Evolutionary conservation across 257 asterid genomes (phyloP).

Genomic region (Rhazya stricta): DNA sequence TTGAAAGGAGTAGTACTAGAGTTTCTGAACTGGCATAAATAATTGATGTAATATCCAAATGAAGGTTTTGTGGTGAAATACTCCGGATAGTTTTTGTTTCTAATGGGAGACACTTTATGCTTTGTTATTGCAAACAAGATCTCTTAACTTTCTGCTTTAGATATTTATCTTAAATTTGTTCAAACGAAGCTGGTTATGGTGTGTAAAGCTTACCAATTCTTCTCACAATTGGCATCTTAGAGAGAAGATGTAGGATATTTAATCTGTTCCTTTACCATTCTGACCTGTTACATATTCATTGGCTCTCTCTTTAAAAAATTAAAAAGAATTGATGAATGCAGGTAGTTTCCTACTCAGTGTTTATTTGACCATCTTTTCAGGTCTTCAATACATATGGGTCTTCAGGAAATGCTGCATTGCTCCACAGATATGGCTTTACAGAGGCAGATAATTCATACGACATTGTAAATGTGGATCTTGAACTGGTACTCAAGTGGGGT

Average conservation of each 20-base stretch:
- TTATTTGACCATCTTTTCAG: constrained; percentile 33
- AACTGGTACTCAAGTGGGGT: constrained; percentile 71
- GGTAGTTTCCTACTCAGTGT: background rate
- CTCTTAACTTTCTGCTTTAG: background rate
- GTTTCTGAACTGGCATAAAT: background rate
- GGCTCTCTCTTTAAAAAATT: background rate
- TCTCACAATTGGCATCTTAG: background rate
- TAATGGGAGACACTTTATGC: background rate
- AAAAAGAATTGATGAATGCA: background rate
- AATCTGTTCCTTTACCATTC: background rate
- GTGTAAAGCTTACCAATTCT: background rate
- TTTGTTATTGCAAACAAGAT: background rate
- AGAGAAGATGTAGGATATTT: background rate
- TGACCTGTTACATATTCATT: background rate
- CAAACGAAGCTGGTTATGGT: background rate
- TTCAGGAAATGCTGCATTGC: constrained; percentile 87
- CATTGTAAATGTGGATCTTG: constrained; percentile 74
- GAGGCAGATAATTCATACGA: constrained; percentile 81
- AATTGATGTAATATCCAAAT: background rate
- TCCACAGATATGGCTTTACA: constrained; percentile 88
- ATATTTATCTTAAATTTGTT: background rate
- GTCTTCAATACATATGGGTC: constrained; percentile 85
- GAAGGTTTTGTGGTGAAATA: background rate
- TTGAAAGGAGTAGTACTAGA: background rate
- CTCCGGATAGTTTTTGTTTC: background rate